Percentiles rank a stretch among this genome's conserved stretches.
Evolutionary conservation across 2,329 filamentous ascomycete species (phyloP).

Genomic region (Dactylellina parvicollis): DNA sequence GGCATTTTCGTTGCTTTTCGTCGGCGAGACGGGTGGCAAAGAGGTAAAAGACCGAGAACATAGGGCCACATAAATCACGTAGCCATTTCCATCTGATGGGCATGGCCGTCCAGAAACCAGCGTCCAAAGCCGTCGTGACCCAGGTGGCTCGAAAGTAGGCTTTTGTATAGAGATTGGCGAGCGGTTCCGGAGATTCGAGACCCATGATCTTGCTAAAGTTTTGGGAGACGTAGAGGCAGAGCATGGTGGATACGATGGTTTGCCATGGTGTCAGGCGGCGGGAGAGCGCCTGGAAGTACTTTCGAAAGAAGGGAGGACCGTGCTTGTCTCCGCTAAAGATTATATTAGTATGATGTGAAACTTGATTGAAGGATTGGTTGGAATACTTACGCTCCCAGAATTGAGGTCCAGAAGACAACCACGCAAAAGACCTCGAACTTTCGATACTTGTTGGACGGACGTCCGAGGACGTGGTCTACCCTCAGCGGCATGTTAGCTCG

Average conservation of each 20-base stretch:
- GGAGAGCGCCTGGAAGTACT: constrained; percentile 75
- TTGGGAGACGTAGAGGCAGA: constrained; percentile 88
- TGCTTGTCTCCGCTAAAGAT: constrained; percentile 78
- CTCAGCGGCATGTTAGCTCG: constrained; percentile 27
- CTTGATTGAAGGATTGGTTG: background rate
- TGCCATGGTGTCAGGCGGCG: constrained; percentile 86
- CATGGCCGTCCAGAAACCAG: constrained; percentile 99
- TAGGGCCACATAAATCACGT: constrained; percentile 80
- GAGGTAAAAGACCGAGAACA: constrained; percentile 90
- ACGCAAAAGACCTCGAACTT: constrained; percentile 93
- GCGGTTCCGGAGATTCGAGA: constrained; percentile 88
- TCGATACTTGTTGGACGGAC: constrained; percentile 88
- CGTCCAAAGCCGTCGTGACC: constrained; percentile 92
- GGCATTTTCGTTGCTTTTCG: constrained; percentile 88
- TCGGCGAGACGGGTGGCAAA: constrained; percentile 93
- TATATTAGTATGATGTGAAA: constrained; percentile 53
- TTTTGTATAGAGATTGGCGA: constrained; percentile 91
- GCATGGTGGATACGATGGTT: constrained; percentile 82
- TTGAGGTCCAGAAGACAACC: constrained; percentile 88
- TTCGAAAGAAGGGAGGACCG: constrained; percentile 79
- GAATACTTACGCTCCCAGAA: constrained; percentile 74
- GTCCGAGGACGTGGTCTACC: constrained; percentile 86
- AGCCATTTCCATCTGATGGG: constrained; percentile 82
- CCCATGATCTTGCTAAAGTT: constrained; percentile 94
- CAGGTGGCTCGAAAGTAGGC: constrained; percentile 96